Conservation (phyloP, 345 rosid species). For the Ceriops decandra region DNA sequence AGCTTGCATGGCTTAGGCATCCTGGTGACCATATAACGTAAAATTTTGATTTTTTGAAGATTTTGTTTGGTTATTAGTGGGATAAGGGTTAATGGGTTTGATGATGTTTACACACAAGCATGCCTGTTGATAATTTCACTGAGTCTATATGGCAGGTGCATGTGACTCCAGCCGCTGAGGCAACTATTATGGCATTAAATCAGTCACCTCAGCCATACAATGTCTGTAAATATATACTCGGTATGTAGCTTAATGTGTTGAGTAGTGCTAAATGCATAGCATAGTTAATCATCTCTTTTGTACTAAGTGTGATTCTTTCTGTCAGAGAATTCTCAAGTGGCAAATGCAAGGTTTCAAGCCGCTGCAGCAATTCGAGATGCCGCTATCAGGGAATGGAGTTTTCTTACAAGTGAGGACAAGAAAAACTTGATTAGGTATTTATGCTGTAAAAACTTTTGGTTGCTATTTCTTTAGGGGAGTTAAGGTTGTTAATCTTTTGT, state of each 20-base stretch:
- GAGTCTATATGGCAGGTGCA: conserved; percentile 53
- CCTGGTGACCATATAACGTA: no score
- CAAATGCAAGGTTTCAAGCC: conserved; percentile 94
- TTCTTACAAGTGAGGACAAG: conserved; percentile 65
- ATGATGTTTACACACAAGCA: not conserved
- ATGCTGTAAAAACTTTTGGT: not conserved
- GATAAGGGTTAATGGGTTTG: no score
- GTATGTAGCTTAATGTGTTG: conserved; percentile 34
- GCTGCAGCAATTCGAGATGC: conserved; percentile 94
- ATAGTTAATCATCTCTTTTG: not conserved
- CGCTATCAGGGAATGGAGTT: conserved; percentile 92
- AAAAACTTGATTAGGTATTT: conserved; percentile 69
- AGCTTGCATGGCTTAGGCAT: no score
- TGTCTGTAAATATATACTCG: conserved; percentile 81
- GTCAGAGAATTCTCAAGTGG: conserved; percentile 88
- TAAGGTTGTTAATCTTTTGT: no score
- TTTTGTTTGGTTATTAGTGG: no score
- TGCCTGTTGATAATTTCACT: not conserved
- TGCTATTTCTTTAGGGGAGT: no score
- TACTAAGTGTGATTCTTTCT: conserved; percentile 11
- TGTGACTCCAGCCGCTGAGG: conserved; percentile 75
- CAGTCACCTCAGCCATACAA: conserved; percentile 87
- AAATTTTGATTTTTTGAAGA: no score
- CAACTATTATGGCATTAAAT: conserved; percentile 67
- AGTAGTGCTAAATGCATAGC: not conserved